These are phyloP conservation scores for Termitomyces sp. DNA, from an alignment of 768 basidiomycete species.

Conservation along the genomic window DNA sequence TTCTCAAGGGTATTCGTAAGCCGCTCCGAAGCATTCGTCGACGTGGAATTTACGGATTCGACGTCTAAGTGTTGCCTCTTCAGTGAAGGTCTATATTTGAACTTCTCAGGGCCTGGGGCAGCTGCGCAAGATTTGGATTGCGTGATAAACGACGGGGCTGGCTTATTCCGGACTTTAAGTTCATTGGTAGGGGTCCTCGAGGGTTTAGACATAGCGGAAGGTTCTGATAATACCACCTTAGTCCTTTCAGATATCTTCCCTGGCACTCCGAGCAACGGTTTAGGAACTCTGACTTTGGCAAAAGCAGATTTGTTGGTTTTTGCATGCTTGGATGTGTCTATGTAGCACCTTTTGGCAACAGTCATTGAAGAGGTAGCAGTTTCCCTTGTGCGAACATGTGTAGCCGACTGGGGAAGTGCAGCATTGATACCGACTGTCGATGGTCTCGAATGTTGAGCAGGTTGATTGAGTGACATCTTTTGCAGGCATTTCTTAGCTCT, in stretches of 20 bases:
- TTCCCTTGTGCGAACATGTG: not conserved
- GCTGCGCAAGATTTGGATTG: no score
- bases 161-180: not conserved
- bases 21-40: not conserved
- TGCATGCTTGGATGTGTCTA: not conserved
- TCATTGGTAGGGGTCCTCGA: not conserved
- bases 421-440: not conserved
- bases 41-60: not conserved
- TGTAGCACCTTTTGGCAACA: not conserved
- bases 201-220: not conserved
- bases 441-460: not conserved
- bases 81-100: not conserved
- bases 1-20: not conserved
- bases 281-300: not conserved
- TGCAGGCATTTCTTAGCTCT: not conserved
- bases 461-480: not conserved
- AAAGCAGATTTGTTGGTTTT: not conserved
- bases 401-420: not conserved
- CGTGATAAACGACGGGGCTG: no score
- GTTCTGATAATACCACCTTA: not conserved
- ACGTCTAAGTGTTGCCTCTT: not conserved
- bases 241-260: not conserved
- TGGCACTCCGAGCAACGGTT: not conserved
- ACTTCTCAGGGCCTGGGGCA: not conserved
- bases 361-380: no score